phyloP scores from a whole-genome alignment of 768 basidiomycete species.

The Ephemerocybe angulata region DNA sequence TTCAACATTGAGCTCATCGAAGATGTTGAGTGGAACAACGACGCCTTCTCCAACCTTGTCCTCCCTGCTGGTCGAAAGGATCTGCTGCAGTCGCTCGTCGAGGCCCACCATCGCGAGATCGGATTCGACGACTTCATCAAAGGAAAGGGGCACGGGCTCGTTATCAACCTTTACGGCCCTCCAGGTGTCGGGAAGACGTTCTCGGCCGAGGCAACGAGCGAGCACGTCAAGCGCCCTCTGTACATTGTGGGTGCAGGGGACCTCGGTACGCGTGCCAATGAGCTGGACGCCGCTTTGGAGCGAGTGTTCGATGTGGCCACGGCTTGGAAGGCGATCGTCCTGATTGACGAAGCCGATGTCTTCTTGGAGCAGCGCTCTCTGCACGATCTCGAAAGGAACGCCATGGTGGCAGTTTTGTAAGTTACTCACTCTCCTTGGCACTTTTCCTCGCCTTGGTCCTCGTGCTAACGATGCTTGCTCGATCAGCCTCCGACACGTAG shows the following conservation, averaged over 20 bases:
- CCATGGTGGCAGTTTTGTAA: constrained; percentile 69
- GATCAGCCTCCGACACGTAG: constrained; percentile 49
- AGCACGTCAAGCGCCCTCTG: constrained; percentile 49
- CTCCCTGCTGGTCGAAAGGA: constrained; percentile 51
- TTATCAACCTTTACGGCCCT: constrained; percentile 54
- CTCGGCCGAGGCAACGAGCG: constrained; percentile 57
- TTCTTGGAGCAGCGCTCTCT: constrained; percentile 68
- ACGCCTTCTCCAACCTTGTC: constrained; percentile 58
- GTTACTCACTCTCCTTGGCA: constrained; percentile 13
- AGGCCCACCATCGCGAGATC: constrained; percentile 49
- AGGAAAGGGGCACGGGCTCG: constrained; percentile 61
- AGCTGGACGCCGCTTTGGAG: constrained; percentile 43
- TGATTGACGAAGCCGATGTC: constrained; percentile 66
- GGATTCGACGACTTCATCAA: constrained; percentile 61
- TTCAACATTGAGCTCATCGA: constrained; percentile 54
- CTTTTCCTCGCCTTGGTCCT: constrained; percentile 12
- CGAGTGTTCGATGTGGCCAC: constrained; percentile 51
- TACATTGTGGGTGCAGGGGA: constrained; percentile 56
- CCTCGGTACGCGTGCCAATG: constrained; percentile 43
- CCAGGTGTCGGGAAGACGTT: constrained; percentile 63
- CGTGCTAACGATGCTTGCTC: constrained; percentile 25
- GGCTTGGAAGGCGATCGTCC: constrained; percentile 57
- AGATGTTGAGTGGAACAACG: constrained; percentile 52
- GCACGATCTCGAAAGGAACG: constrained; percentile 62
- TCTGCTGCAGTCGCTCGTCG: constrained; percentile 54